Percentiles rank a stretch among this genome's conserved stretches.
phyloP scores from a whole-genome alignment of 352 stramenopile genomes.

The Phytopythium aichiense region DNA sequence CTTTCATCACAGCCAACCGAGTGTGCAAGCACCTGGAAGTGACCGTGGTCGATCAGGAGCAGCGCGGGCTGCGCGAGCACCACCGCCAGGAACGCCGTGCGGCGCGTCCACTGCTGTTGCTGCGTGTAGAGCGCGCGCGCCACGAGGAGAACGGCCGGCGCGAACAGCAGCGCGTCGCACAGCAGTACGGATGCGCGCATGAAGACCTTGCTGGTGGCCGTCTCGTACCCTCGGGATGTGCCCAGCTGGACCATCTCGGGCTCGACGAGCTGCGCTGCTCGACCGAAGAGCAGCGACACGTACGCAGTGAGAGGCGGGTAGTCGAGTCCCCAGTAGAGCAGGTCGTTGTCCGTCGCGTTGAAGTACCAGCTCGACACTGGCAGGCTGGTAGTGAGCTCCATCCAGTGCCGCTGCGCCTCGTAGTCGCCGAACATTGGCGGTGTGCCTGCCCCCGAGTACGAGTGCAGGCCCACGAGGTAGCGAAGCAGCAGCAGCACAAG shows the following conservation, averaged over 20 bases:
- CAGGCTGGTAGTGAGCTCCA: slow-evolving; percentile 96
- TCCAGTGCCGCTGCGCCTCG: slow-evolving; percentile 99
- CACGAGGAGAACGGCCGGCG: slow-evolving; percentile 52
- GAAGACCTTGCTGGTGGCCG: slow-evolving; percentile 74
- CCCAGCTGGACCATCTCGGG: slow-evolving; percentile 84
- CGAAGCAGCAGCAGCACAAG: slow-evolving; percentile 56
- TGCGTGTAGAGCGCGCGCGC: slow-evolving; percentile 40
- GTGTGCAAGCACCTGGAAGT: slow-evolving; percentile 89
- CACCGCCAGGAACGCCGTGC: slow-evolving; percentile 58
- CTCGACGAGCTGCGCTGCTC: slow-evolving; percentile 68
- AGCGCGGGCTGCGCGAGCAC: slow-evolving; percentile 86
- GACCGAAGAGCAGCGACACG: slow-evolving; percentile 82
- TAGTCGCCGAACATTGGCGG: slow-evolving; percentile 95
- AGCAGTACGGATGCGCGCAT: slow-evolving; percentile 94
- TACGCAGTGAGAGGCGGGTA: slow-evolving; percentile 97
- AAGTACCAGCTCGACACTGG: slow-evolving; percentile 95
- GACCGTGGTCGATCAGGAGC: slow-evolving; percentile 97
- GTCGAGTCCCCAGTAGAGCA: slow-evolving; percentile 98
- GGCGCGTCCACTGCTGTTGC: slow-evolving; percentile 42
- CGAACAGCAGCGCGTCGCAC: slow-evolving; percentile 91
- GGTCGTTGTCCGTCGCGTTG: slow-evolving; percentile 87
- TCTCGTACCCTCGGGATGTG: slow-evolving; percentile 83
- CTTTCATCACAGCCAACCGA: too few species aligned
- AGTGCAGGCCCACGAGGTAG: slow-evolving; percentile 76
- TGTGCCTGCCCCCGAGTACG: slow-evolving; percentile 74